Conservation (phyloP, 306 rosid genomes). For the Glycine soja region DNA sequence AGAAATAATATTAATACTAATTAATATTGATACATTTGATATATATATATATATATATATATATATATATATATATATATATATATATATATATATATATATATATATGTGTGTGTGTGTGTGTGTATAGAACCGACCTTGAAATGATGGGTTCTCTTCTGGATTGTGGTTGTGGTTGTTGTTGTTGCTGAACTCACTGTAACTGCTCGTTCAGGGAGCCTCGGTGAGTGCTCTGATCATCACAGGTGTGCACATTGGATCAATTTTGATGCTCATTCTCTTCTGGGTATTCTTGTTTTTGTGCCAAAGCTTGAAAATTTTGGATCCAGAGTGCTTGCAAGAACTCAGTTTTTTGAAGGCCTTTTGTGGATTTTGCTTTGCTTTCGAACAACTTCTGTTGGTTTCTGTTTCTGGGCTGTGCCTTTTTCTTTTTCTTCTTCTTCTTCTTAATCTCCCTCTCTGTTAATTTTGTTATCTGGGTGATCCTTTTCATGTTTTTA, state of each 20-base stretch:
- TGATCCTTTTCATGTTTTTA: slow-evolving; percentile 48
- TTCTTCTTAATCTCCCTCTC: neutral
- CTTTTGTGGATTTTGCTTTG: slow-evolving; percentile 39
- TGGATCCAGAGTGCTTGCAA: slow-evolving; percentile 52
- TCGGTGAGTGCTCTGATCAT: slow-evolving; percentile 58
- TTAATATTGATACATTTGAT: neutral
- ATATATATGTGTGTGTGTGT: no score
- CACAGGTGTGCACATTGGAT: slow-evolving; percentile 58
- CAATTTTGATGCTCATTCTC: slow-evolving; percentile 53
- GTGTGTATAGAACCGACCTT: slow-evolving; percentile 68
- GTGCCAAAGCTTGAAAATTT: slow-evolving; percentile 38
- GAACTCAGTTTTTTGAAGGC: slow-evolving; percentile 36
- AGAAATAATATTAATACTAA: neutral
- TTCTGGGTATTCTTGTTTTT: slow-evolving; percentile 44
- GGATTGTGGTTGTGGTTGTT: slow-evolving; percentile 11
- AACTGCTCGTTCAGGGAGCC: slow-evolving; percentile 10
- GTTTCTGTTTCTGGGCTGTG: slow-evolving; percentile 40
- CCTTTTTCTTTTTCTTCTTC: neutral
- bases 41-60: no score
- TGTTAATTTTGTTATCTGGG: slow-evolving; percentile 28
- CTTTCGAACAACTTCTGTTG: slow-evolving; percentile 33
- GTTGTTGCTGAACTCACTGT: slow-evolving; percentile 52
- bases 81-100: no score
- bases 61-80: neutral
- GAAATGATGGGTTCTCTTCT: slow-evolving; percentile 43